Conservation (phyloP, 164 flowering plant species). For the Vitis labrusca region DNA sequence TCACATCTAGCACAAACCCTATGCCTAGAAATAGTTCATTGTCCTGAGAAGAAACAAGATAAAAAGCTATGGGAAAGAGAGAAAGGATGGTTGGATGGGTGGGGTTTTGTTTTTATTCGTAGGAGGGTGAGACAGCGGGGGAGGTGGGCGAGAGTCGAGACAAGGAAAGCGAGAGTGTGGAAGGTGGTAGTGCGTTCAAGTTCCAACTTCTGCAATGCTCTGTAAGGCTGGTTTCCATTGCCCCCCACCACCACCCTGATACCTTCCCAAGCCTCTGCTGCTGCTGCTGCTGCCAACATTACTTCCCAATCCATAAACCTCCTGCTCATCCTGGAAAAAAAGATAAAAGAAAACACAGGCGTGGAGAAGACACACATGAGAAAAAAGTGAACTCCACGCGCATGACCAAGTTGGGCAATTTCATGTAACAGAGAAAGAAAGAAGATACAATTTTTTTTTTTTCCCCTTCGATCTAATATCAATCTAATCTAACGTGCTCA, state of each 20-base stretch:
- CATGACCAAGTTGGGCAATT: no score
- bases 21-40: neutral
- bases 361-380: neutral
- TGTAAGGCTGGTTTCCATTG: conserved; percentile 79
- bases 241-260: conserved; percentile 34
- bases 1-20: conserved; percentile 1
- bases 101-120: neutral
- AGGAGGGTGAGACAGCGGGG: neutral
- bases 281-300: conserved; percentile 11
- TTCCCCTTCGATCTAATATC: no score
- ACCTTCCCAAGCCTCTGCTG: conserved; percentile 28
- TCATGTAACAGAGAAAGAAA: no score
- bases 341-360: neutral
- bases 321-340: conserved; percentile 23
- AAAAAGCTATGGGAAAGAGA: neutral
- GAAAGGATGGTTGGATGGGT: neutral
- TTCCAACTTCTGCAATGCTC: conserved; percentile 61
- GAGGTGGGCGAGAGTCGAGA: neutral
- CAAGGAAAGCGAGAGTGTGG: neutral
- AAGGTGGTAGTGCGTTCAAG: conserved; percentile 17
- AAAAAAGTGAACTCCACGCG: no score
- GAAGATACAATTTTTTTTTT: no score
- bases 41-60: neutral
- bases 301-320: conserved; percentile 17
- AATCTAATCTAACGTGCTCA: no score